Base-by-base conservation (phyloP, 257 asterid species). In the Ajuga chamaepitys region DNA sequence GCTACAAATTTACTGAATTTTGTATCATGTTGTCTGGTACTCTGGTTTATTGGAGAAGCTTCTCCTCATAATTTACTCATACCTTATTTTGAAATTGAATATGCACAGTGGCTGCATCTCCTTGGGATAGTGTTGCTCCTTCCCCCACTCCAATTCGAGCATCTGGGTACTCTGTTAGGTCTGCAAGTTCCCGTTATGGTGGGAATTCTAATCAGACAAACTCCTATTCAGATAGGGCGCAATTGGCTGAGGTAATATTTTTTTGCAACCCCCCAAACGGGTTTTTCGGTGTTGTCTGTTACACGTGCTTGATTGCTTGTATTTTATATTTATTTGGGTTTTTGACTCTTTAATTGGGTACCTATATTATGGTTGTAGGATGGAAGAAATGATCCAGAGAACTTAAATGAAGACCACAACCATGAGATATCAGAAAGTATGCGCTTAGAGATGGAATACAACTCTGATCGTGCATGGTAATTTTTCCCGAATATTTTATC, bases 131-230 rank as follows among this genome's bases (percentile, higher is more conserved):
- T 67, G 66, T 82, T 44, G 96, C 93, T 72, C 96, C 97, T 60
- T 90, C 97, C 53, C 97, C 99, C 16, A 83, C 89, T 18, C 96
- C 97, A 30, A 82, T 94, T 64, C 96, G 97, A 22, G 95, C 97
- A 66, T 90, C 99, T 28, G 96, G 99, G 38, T n/a, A n/a, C n/a
- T 71, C 96, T 46, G 73, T 64, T 41, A 81, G 92, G 76, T 83
- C 91, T 32, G 75, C 93, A 64, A 83, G 78, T 78, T 86, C 92
- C 58, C 82, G 94, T 67, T 84, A 74, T 79, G 81, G 85, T 76
- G 82, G 83, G 50, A 89, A 70, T 72, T 76, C 83, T 32, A 74
- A 60, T 70, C 70, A 79, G 68, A 24, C 56, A 21, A 65, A 50
- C 37, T 70, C 44, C 66, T 70, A 88, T 64, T 58, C 82, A 12